Evolutionary conservation across 2,329 filamentous ascomycete genomes (phyloP).

Genomic region (Metarhizium brunneum): DNA sequence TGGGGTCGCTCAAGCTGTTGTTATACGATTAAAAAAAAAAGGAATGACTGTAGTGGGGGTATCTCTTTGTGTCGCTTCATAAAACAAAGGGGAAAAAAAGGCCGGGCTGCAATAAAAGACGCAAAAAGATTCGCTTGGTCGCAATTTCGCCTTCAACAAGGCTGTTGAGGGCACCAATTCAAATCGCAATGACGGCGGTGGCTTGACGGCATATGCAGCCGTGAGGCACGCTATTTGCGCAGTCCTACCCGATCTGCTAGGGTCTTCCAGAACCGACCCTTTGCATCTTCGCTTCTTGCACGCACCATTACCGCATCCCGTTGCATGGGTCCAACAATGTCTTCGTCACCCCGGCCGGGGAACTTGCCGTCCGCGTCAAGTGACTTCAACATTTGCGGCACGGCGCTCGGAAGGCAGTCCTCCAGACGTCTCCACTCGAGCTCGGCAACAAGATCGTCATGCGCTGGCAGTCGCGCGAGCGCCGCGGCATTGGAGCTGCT

Average conservation of each 20-base stretch:
- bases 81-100: slow-evolving; percentile 2
- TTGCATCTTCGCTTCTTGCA: slow-evolving; percentile 33
- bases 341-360: slow-evolving; percentile 76
- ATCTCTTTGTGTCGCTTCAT: slow-evolving; percentile 11
- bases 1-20: not conserved
- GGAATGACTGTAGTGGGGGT: slow-evolving; percentile 18
- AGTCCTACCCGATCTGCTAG: slow-evolving; percentile 35
- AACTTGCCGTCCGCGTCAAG: slow-evolving; percentile 74
- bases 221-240: slow-evolving; percentile 8
- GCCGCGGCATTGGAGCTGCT: slow-evolving; percentile 32
- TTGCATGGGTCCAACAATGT: slow-evolving; percentile 90
- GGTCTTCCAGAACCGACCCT: slow-evolving; percentile 38
- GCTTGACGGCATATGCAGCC: not conserved
- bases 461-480: slow-evolving; percentile 19
- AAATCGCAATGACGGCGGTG: not conserved
- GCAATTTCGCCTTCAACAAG: not conserved
- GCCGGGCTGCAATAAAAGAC: not conserved
- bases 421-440: slow-evolving; percentile 37
- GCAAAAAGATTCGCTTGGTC: not conserved
- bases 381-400: slow-evolving; percentile 59
- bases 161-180: not conserved
- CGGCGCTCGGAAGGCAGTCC: slow-evolving; percentile 50
- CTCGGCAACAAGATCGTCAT: slow-evolving; percentile 31
- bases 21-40: slow-evolving; percentile 2
- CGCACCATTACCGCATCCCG: slow-evolving; percentile 45